Base-by-base conservation (phyloP, 2,329 filamentous ascomycete genomes). In the Aspergillus sp. region DNA sequence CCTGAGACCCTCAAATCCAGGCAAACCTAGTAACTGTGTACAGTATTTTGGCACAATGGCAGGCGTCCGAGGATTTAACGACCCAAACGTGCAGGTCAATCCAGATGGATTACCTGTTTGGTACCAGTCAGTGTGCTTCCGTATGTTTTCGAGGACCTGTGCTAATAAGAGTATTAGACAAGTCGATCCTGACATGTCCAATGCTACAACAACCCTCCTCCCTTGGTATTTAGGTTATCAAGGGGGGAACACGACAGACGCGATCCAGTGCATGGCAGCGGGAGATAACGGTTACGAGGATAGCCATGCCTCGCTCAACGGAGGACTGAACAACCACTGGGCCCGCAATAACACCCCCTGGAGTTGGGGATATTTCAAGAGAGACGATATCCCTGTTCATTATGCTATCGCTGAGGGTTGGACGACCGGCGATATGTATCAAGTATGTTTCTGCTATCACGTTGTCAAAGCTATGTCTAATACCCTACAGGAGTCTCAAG, bases 31-130 rank as follows among this genome's bases (percentile, higher is more conserved):
- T 58, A 17, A 63, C 55, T 30, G 6, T 49, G 41, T 74, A 49
- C 74, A 84, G 74, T 84, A 84, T 64, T 84, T 84, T 69, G 82
- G 82, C 10, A 83, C 82, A 3, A 84, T 85, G 82, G 79, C 82
- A 3, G 82, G 82, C 19, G 80, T 84, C 39, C 79, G 83, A 39
- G 83, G 83, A 5, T 85, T 85, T 69, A 80, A 79, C 25, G 84
- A 86, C 63, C 83, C 84, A 5, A 86, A 86, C 59, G 75, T 83
- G 1, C 81, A 84, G 63, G 69, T 81, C 54, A 84, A 84, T 55
- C 65, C 76, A 8, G 72, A 79, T 61, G 77, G 79, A 2, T 69
- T 73, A 23, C 72, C 79, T 2, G 78, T 82, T 17, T 84, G 78
- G 75, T 75, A 82, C 59, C 82, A 84, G 74, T 82, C n/a, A 38